Evolutionary conservation across 495 filamentous ascomycete genomes (phyloP), one percentile per base, ranked within the genome.

Genomic region (Mycothermus thermophilus): DNA sequence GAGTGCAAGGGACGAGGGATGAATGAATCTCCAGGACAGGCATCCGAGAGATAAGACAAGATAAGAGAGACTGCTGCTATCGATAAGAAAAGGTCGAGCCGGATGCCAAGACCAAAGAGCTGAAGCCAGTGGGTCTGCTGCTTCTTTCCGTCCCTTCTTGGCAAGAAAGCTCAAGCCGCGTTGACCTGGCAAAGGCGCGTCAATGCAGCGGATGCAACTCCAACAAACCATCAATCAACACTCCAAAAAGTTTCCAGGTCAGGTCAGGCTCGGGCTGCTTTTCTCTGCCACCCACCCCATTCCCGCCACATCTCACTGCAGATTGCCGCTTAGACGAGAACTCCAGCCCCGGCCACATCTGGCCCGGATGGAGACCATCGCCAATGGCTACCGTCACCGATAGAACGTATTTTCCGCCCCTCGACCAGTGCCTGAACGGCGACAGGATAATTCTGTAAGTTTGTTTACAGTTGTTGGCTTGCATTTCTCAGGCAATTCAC

Each of bases 331-430:
- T 42, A n/a, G n/a, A n/a, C 28, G 32, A 35, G 42, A 29, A 33
- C 11, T 18, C 32, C 32, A 30, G 8, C 14, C 18, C 30, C 14
- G 32, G 32, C 32, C 38, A 30, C 7, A 23, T 27, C 29, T 32
- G 37, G 44, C 30, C 26, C 50, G 41, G 39, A 56, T 56, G 52
- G 52, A 49, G 52, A 44, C 66, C 60, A 56, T 57, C 53, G 65
- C 65, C 67, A 69, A 85, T 85, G 80, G 80, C 75, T 63, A 71
- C 55, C 48, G 40, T 57, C 32, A 60, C 58, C 29, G 63, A 67
- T 51, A 52, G 50, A 48, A 51, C 51, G 40, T 69, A 69, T 47
- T 50, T 67, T 27, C 65, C 65, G 38, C 52, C 62, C 24, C 48
- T 69, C 38, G 63, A 59, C 45, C 57, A 60, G 24, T 67, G 62